Evolutionary conservation across 352 stramenopile genomes (phyloP).

Genomic region (Discostella stelligera): DNA sequence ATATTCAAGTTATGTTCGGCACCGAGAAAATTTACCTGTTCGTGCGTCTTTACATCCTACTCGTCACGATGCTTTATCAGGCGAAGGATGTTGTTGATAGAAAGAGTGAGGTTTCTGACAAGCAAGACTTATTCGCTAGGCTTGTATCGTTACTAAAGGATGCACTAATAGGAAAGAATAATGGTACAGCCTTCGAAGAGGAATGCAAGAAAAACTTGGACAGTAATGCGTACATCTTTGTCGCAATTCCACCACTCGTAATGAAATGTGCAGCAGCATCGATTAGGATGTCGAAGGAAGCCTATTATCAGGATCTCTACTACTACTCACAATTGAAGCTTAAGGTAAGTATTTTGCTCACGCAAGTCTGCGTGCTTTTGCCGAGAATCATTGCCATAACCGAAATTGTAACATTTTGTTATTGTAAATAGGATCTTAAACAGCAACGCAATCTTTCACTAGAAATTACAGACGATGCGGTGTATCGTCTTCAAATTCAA

Average conservation of each 20-base stretch:
- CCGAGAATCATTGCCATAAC: neutral
- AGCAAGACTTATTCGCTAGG: slow-evolving; percentile 10
- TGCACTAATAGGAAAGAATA: slow-evolving; percentile 50
- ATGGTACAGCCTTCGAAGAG: slow-evolving; percentile 60
- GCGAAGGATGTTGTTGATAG: slow-evolving; percentile 38
- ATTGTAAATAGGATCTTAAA: slow-evolving; percentile 52
- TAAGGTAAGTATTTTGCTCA: slow-evolving; percentile 36
- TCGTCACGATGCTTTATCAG: slow-evolving; percentile 61
- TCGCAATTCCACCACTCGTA: slow-evolving; percentile 66
- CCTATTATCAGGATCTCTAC: slow-evolving; percentile 55
- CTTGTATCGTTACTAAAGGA: slow-evolving; percentile 53
- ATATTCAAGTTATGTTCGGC: slow-evolving; percentile 72
- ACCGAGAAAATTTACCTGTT: slow-evolving; percentile 79
- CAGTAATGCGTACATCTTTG: slow-evolving; percentile 55
- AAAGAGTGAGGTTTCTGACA: slow-evolving; percentile 10
- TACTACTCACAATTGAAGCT: slow-evolving; percentile 58
- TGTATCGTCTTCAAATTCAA: slow-evolving; percentile 76
- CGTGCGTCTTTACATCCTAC: slow-evolving; percentile 66
- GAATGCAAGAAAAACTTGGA: slow-evolving; percentile 56
- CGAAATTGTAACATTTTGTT: slow-evolving; percentile 4
- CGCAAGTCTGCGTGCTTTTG: neutral
- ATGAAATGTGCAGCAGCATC: slow-evolving; percentile 61
- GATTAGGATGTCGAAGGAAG: slow-evolving; percentile 60
- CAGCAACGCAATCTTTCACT: slow-evolving; percentile 61
- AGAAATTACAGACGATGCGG: slow-evolving; percentile 53